A percentile compares a stretch with the other conserved stretches of the same genome.
These are phyloP conservation scores for Cenchrus fungigraminus DNA, from an alignment of 176 grass and related monocot species.

Conservation along the genomic window DNA sequence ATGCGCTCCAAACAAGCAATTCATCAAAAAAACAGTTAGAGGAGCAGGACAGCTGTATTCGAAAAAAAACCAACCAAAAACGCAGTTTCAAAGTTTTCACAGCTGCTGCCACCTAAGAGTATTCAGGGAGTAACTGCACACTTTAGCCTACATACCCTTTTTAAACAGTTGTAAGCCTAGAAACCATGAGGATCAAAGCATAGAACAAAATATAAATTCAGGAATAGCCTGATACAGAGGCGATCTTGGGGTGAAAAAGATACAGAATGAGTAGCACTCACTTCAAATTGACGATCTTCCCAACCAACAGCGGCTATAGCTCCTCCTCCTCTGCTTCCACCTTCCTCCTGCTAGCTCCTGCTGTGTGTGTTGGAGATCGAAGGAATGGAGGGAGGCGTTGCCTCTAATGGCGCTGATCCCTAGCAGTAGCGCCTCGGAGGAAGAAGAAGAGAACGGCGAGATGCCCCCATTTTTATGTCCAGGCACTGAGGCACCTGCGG, in stretches of 20 bases:
- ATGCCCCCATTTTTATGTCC: constrained; percentile 28
- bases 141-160: not conserved
- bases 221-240: not conserved
- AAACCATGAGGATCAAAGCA: not conserved
- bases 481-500: constrained; percentile 14
- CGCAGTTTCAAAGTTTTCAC: not conserved
- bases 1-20: not conserved
- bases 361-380: not conserved
- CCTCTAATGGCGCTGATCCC: not conserved
- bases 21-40: not conserved
- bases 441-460: constrained; percentile 40
- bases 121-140: not conserved
- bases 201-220: not conserved
- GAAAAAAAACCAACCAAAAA: not conserved
- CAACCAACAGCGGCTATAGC: not conserved
- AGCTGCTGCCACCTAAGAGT: not conserved
- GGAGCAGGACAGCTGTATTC: not conserved
- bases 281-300: constrained; percentile 22
- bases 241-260: not conserved
- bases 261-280: constrained; percentile 24
- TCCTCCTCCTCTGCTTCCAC: constrained; percentile 11
- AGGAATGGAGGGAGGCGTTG: not conserved
- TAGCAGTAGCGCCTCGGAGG: not conserved
- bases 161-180: not conserved
- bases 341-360: not conserved